Conservation (phyloP, 2,329 filamentous ascomycete species). For the Clonostachys chloroleuca region DNA sequence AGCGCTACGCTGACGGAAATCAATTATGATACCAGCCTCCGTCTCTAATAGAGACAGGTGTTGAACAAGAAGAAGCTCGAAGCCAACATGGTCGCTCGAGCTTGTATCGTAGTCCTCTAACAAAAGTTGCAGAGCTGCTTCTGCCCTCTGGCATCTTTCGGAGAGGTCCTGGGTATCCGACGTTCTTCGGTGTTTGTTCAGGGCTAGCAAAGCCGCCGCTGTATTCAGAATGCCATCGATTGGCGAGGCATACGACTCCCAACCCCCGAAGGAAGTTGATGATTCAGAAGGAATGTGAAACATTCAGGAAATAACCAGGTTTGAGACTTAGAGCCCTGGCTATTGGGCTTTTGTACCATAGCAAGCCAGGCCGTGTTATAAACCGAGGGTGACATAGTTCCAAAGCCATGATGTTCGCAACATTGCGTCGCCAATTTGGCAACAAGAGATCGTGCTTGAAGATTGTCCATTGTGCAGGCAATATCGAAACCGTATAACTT, state of each 20-base stretch:
- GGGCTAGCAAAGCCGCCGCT: constrained; percentile 5
- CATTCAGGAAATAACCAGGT: constrained; percentile 6
- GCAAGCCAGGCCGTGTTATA: too few species aligned
- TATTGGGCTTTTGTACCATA: too few species aligned
- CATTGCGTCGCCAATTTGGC: too few species aligned
- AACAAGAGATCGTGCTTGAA: too few species aligned
- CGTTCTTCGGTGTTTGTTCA: constrained; percentile 4
- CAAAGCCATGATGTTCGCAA: too few species aligned
- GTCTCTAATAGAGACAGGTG: not conserved
- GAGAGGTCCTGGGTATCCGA: not conserved
- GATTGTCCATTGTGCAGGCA: too few species aligned
- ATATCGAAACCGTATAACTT: too few species aligned
- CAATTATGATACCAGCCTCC: not conserved
- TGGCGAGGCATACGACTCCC: not conserved
- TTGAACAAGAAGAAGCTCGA: constrained; percentile 7
- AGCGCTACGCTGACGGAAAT: too few species aligned
- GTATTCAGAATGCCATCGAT: constrained; percentile 10
- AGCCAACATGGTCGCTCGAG: constrained; percentile 7
- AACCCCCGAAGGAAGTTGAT: constrained; percentile 4
- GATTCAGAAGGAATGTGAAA: constrained; percentile 5
- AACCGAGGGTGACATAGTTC: too few species aligned
- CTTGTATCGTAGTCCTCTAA: constrained; percentile 5
- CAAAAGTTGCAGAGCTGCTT: not conserved
- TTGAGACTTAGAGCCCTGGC: too few species aligned
- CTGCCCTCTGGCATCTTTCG: not conserved